A percentile compares a stretch with the other conserved stretches of the same genome.
phyloP scores from a whole-genome alignment of 192 early-diverging fungal genomes.

The Gryganskiella cystojenkinii region DNA sequence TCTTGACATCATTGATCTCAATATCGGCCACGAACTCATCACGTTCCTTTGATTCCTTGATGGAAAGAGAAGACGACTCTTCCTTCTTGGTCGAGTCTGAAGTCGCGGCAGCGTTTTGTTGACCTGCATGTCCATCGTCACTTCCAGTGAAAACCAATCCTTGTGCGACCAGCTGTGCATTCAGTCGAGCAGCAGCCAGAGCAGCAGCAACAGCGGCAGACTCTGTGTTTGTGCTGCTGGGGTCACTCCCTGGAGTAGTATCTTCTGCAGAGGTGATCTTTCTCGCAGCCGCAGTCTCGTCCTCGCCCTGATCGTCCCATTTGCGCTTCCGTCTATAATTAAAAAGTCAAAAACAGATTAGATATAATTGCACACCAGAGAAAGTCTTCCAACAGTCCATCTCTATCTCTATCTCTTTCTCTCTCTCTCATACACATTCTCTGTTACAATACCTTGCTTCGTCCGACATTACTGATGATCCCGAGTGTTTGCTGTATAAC shows the following conservation, averaged over 20 bases:
- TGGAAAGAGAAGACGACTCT: background rate
- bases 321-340: conserved; percentile 43
- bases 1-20: conserved; percentile 84
- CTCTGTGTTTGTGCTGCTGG: background rate
- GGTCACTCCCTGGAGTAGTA: background rate
- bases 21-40: conserved; percentile 73
- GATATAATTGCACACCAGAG: no score
- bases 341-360: background rate
- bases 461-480: conserved; percentile 35
- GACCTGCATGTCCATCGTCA: background rate
- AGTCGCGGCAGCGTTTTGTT: background rate
- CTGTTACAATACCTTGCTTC: conserved; percentile 34
- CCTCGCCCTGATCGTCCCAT: conserved; percentile 44
- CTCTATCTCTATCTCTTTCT: background rate
- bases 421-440: background rate
- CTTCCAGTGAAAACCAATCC: background rate
- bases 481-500: no score
- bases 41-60: conserved; percentile 37
- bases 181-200: background rate
- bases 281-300: conserved; percentile 5
- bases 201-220: background rate
- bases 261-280: conserved; percentile 1
- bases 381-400: background rate
- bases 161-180: background rate
- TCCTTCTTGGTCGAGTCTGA: background rate